Percentiles rank a stretch among this genome's conserved stretches.
Conservation (phyloP, 1,139 yeast genomes). For the Insectozyma bohioensis region DNA sequence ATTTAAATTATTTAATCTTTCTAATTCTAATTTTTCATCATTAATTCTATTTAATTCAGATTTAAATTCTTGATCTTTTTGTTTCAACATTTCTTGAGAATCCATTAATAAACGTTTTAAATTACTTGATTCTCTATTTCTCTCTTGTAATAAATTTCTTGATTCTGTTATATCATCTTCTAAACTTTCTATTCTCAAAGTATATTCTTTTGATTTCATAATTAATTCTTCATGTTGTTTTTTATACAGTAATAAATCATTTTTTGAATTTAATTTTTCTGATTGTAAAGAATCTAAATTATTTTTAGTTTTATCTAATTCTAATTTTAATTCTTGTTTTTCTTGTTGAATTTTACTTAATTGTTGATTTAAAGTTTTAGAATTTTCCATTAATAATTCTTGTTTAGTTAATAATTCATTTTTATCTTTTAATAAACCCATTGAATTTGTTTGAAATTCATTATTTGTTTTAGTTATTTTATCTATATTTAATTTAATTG, state of each 20-base stretch:
- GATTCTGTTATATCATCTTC: constrained; percentile 82
- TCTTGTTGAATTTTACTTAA: constrained; percentile 46
- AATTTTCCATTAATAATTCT: constrained; percentile 37
- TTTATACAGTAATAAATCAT: constrained; percentile 57
- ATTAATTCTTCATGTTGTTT: constrained; percentile 78
- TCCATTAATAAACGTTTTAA: constrained; percentile 70
- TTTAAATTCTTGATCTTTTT: constrained; percentile 36
- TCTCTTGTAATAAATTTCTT: constrained; percentile 70
- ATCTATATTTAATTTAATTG: constrained; percentile 37
- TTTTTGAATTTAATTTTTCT: constrained; percentile 48
- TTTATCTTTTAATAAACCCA: constrained; percentile 35
- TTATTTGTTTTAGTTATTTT: constrained; percentile 45
- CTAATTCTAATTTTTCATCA: constrained; percentile 63
- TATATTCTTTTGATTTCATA: constrained; percentile 66
- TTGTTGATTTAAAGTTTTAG: constrained; percentile 32
- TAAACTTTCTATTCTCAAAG: constrained; percentile 58
- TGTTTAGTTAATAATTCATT: constrained; percentile 38
- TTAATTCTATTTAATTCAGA: constrained; percentile 30
- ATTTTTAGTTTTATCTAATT: constrained; percentile 50
- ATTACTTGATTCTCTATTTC: constrained; percentile 74
- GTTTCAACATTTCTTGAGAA: constrained; percentile 57
- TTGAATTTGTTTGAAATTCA: constrained; percentile 40
- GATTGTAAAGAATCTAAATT: constrained; percentile 50
- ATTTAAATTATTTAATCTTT: constrained; percentile 49
- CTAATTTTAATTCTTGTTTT: constrained; percentile 51